Percentiles rank a stretch among this genome's conserved stretches.
Conservation (phyloP, 2,329 filamentous ascomycete species). For the Corynespora cassiicola region DNA sequence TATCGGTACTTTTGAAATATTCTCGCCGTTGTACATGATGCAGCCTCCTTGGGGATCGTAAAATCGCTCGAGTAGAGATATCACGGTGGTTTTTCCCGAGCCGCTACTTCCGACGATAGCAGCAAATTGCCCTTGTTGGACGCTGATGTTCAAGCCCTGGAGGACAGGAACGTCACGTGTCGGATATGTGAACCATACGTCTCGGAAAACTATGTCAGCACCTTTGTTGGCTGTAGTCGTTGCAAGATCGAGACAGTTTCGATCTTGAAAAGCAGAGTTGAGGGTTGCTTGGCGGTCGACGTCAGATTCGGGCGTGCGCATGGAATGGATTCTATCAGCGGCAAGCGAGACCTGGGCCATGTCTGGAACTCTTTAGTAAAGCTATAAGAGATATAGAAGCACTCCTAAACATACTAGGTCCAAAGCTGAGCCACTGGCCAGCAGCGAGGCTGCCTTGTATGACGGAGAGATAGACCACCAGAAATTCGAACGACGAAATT, state of each 20-base stretch:
- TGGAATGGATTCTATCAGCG: conserved; percentile 22
- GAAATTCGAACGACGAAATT: conserved; percentile 52
- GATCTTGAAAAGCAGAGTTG: conserved; percentile 65
- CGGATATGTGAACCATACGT: conserved; percentile 91
- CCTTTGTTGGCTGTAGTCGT: conserved; percentile 80
- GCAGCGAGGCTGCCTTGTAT: conserved; percentile 51
- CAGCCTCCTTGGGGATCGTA: conserved; percentile 50
- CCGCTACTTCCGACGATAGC: conserved; percentile 61
- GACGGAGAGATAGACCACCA: conserved; percentile 56
- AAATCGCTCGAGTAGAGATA: conserved; percentile 56
- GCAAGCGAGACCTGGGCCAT: conserved; percentile 24
- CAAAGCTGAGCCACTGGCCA: conserved; percentile 42
- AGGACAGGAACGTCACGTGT: conserved; percentile 88
- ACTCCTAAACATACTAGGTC: conserved; percentile 40
- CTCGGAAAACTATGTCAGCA: conserved; percentile 72
- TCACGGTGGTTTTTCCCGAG: conserved; percentile 55
- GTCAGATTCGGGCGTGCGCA: conserved; percentile 7
- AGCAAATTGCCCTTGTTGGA: conserved; percentile 60
- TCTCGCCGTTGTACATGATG: conserved; percentile 43
- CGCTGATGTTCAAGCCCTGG: conserved; percentile 50
- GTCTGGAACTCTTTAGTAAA: conserved; percentile 3
- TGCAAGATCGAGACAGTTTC: conserved; percentile 93
- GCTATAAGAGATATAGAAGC: conserved; percentile 9
- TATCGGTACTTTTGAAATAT: conserved; percentile 44
- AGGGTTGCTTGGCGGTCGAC: conserved; percentile 48